Conservation (phyloP, 371 early-diverging fungal species). For the Mortierella sp. region DNA sequence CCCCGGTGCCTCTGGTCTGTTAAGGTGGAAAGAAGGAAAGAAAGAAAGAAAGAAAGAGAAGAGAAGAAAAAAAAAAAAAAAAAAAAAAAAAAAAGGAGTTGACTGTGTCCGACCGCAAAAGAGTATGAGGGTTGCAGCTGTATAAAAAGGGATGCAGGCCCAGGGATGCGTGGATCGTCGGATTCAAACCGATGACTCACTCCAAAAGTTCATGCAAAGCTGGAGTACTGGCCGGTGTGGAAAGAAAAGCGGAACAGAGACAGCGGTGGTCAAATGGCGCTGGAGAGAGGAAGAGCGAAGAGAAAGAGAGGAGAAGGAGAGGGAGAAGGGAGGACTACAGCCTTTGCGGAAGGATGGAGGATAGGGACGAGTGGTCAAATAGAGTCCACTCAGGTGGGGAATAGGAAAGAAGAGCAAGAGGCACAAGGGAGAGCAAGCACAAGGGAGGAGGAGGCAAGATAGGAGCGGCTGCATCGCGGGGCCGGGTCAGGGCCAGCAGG, state of each 20-base stretch:
- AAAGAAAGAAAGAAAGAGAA: neutral
- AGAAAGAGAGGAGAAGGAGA: neutral
- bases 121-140: neutral
- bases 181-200: no score
- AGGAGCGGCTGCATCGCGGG: neutral
- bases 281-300: no score
- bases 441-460: conserved; percentile 1
- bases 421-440: neutral
- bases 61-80: conserved; percentile 3
- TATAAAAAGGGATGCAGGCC: neutral
- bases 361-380: neutral
- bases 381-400: no score
- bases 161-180: no score
- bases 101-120: neutral
- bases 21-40: no score
- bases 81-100: neutral
- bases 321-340: neutral
- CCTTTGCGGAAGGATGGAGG: no score
- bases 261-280: no score
- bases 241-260: no score
- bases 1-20: no score
- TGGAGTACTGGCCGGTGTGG: no score
- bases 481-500: neutral
- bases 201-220: no score
- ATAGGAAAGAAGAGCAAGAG: no score